These are phyloP conservation scores for Skeletonema marinoi DNA, from an alignment of 108 stramenopile genomes.

Conservation along the genomic window DNA sequence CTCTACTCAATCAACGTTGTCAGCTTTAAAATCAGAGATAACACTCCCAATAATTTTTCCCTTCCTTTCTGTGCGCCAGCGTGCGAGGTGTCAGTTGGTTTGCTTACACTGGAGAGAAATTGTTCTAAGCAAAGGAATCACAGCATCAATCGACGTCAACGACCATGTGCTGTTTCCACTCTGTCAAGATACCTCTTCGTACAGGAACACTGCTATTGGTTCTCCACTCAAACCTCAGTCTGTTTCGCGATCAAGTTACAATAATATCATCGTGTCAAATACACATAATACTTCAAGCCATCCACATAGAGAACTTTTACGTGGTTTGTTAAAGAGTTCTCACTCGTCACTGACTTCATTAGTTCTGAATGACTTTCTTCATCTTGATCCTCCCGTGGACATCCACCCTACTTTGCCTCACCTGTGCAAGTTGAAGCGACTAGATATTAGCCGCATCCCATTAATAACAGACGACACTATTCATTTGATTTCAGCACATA, in stretches of 20 bases:
- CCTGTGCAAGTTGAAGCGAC: slow-evolving; percentile 47
- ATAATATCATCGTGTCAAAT: neutral
- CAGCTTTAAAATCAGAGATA: slow-evolving; percentile 51
- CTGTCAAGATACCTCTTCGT: neutral
- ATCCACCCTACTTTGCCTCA: slow-evolving; percentile 55
- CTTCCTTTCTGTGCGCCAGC: slow-evolving; percentile 48
- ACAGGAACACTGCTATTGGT: neutral
- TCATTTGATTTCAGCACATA: slow-evolving; percentile 42
- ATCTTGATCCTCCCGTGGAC: slow-evolving; percentile 43
- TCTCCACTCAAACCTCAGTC: neutral
- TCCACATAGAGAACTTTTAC: slow-evolving; percentile 32
- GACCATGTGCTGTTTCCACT: slow-evolving; percentile 39
- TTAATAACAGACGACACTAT: slow-evolving; percentile 63
- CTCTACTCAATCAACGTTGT: slow-evolving; percentile 29
- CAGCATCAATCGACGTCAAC: slow-evolving; percentile 53
- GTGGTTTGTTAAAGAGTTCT: slow-evolving; percentile 52
- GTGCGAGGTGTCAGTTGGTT: slow-evolving; percentile 54
- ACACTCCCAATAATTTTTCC: slow-evolving; percentile 59
- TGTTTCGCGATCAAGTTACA: neutral
- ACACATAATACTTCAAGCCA: neutral
- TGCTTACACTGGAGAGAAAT: slow-evolving; percentile 55
- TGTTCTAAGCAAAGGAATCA: slow-evolving; percentile 53
- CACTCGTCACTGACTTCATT: slow-evolving; percentile 56
- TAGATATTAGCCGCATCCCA: slow-evolving; percentile 59
- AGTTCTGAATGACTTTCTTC: slow-evolving; percentile 56